Conservation (phyloP, 345 rosid genomes). For the Toxicodendron radicans region DNA sequence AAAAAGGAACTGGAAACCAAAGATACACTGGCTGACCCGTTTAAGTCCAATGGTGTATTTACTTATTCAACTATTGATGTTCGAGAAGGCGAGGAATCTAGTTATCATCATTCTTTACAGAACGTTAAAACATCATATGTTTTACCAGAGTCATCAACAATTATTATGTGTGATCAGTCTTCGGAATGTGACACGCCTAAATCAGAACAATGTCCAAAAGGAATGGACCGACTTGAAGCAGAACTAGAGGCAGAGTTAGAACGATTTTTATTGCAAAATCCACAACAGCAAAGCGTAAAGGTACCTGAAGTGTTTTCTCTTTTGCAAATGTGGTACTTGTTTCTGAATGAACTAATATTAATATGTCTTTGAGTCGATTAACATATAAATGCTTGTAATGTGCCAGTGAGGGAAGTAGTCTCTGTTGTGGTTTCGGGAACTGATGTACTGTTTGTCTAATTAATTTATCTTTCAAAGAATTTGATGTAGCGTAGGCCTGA, state of each 20-base stretch:
- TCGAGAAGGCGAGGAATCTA: constrained; percentile 33
- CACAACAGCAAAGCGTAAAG: constrained; percentile 27
- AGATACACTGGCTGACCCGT: constrained; percentile 17
- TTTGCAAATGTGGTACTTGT: neutral
- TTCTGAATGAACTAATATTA: constrained; percentile 7
- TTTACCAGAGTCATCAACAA: constrained; percentile 31
- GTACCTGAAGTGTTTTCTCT: constrained; percentile 24
- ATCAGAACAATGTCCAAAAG: constrained; percentile 35
- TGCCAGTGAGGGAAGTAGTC: neutral
- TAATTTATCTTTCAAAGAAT: neutral
- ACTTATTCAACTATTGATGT: constrained; percentile 27
- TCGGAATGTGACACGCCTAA: constrained; percentile 24
- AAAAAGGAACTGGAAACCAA: constrained; percentile 33
- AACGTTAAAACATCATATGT: constrained; percentile 18
- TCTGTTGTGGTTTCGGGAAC: neutral
- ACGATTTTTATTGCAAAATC: constrained; percentile 31
- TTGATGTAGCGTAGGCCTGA: neutral
- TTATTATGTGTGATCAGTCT: constrained; percentile 31
- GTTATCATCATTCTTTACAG: constrained; percentile 5
- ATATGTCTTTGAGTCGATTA: too few species aligned
- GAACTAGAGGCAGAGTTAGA: constrained; percentile 77
- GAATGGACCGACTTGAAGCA: constrained; percentile 63
- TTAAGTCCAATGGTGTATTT: constrained; percentile 21
- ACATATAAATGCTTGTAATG: constrained; percentile 9
- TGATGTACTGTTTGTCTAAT: neutral